phyloP scores from a whole-genome alignment of 176 grass and related monocot species.

The Bromus sterilis region DNA sequence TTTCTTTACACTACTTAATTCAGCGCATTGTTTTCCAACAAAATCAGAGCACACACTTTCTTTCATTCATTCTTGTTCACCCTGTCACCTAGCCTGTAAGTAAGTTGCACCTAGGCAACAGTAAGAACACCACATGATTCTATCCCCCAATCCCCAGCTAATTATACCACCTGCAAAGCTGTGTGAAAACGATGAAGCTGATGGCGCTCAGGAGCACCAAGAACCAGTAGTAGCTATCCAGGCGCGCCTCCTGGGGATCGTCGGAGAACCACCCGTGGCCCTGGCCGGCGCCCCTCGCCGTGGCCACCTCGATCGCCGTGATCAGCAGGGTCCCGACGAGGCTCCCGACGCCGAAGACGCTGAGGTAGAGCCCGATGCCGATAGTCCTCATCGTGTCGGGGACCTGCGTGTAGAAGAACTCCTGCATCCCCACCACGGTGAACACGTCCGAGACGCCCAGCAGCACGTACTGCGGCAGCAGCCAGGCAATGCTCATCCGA shows the following conservation, averaged over 20 bases:
- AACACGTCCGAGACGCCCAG: slow-evolving; percentile 74
- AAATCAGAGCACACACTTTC: neutral
- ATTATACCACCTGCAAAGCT: slow-evolving; percentile 45
- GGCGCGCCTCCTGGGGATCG: slow-evolving; percentile 40
- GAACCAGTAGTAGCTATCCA: slow-evolving; percentile 79
- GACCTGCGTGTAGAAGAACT: slow-evolving; percentile 93
- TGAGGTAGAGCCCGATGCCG: slow-evolving; percentile 80
- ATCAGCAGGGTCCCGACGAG: slow-evolving; percentile 74
- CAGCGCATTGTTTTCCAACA: neutral
- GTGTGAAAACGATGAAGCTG: slow-evolving; percentile 52
- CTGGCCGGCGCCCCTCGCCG: neutral
- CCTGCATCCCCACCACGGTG: slow-evolving; percentile 80
- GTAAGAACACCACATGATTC: neutral
- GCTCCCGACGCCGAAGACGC: slow-evolving; percentile 77
- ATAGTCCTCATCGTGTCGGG: slow-evolving; percentile 63
- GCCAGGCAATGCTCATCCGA: slow-evolving; percentile 54
- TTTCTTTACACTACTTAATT: neutral
- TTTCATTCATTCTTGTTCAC: neutral
- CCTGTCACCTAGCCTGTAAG: neutral
- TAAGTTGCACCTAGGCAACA: neutral
- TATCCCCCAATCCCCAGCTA: neutral
- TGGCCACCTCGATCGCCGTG: slow-evolving; percentile 39
- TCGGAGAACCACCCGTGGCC: slow-evolving; percentile 65
- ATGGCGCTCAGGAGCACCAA: slow-evolving; percentile 51
- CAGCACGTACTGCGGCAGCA: slow-evolving; percentile 75